Base-by-base conservation (phyloP, 108 stramenopile species). In the Cyclotella sp. region DNA sequence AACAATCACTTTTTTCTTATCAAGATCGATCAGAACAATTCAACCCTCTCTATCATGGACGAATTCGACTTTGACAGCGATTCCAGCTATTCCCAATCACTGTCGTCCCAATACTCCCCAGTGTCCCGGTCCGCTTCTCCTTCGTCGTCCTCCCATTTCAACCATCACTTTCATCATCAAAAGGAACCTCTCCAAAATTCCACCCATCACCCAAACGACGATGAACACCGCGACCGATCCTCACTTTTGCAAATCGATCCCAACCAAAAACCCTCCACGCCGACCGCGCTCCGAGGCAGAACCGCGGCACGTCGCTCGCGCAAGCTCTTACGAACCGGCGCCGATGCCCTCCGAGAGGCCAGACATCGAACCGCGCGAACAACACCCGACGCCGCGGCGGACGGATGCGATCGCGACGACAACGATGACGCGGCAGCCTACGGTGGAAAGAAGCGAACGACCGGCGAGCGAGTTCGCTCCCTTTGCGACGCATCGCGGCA, bases 41-140 rank as follows among this genome's bases (percentile, higher is more conserved):
- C n/a, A n/a, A n/a, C 34, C 6, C 34, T 34, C 34, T 49, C n/a
- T 49, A 61, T 30, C 60, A 61, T 61, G 60, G 60, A 61, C 60
- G 60, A 61, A 39, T 61, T 61, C 30, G 60, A 61, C 60, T 61
- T 61, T 39, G 60, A 61, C 55, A 24, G 3, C 19, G 16, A 16
- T 19, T 19, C 49, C 16, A n/a, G n/a, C n/a, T 8, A 16, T 9
- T 19, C 49, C 19, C 49, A 3, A 1, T 16, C 49, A 9, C 9
- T 19, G 19, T 49, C 49, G 6, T 19, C 49, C 19, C 3, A n/a
- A 16, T 9, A 3, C 1, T 55, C 19, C 8, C 3, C 55, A 19
- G 1, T 26, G 30, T 3, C 29, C 3, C 15, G 9, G 13, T 12
- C 29, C 15, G 19, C 34, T 1, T 61, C 60, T 15, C 8, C 60